Evolutionary conservation across 2,329 filamentous ascomycete genomes (phyloP).

Genomic region (Mariannaea elegans): DNA sequence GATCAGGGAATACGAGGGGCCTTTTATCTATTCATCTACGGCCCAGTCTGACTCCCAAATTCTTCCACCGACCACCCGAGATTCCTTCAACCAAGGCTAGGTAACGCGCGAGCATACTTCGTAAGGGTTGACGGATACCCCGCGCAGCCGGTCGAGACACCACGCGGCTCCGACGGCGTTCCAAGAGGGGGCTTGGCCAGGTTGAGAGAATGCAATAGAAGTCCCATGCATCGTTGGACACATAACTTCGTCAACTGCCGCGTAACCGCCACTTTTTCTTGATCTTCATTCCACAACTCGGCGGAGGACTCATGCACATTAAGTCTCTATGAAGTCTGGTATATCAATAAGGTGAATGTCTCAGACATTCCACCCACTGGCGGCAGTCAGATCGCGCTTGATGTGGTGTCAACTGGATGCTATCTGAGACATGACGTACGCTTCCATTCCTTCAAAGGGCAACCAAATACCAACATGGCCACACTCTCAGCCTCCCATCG

Average conservation of each 20-base stretch:
- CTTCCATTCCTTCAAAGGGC: slow-evolving; percentile 34
- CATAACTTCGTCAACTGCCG: slow-evolving; percentile 3
- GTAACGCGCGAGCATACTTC: slow-evolving; percentile 33
- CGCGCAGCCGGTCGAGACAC: slow-evolving; percentile 30
- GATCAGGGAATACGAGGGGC: slow-evolving; percentile 7
- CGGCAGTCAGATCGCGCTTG: slow-evolving; percentile 24
- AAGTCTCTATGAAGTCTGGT: neutral
- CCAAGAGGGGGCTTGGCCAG: slow-evolving; percentile 14
- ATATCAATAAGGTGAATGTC: slow-evolving; percentile 17
- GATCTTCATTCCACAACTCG: slow-evolving; percentile 29
- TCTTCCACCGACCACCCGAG: slow-evolving; percentile 6
- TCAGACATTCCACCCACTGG: slow-evolving; percentile 23
- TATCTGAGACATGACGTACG: slow-evolving; percentile 30
- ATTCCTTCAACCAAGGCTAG: slow-evolving; percentile 29
- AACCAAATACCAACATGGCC: slow-evolving; percentile 28
- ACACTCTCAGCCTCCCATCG: slow-evolving; percentile 14
- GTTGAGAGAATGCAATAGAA: slow-evolving; percentile 34
- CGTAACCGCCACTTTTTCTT: slow-evolving; percentile 19
- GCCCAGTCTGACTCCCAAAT: slow-evolving; percentile 9
- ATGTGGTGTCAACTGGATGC: slow-evolving; percentile 14
- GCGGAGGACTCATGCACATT: neutral
- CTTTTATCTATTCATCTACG: slow-evolving; percentile 32
- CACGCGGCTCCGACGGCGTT: slow-evolving; percentile 26
- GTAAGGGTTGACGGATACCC: slow-evolving; percentile 22
- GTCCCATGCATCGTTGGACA: slow-evolving; percentile 15